These are phyloP conservation scores for Candolleomyces aberdarensis DNA, from an alignment of 768 basidiomycete species.

Conservation along the genomic window DNA sequence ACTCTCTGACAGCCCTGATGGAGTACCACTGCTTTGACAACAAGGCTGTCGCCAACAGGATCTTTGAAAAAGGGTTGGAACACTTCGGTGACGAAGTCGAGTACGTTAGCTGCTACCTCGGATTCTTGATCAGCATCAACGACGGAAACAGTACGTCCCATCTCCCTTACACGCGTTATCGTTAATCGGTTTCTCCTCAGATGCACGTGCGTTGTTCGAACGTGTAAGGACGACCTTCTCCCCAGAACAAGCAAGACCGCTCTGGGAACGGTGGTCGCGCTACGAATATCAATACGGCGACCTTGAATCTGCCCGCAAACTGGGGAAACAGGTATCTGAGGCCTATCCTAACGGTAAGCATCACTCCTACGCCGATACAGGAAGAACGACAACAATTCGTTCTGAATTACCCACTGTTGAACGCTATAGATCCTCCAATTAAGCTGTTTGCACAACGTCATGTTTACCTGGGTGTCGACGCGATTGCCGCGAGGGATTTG, in stretches of 20 bases:
- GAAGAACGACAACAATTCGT: neutral
- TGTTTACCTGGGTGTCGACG: conserved; percentile 78
- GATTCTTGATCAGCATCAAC: conserved; percentile 91
- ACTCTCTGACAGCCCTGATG: conserved; percentile 64
- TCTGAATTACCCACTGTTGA: too few species aligned
- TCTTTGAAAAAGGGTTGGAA: conserved; percentile 93
- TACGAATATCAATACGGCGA: conserved; percentile 96
- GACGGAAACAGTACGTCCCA: conserved; percentile 82
- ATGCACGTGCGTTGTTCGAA: conserved; percentile 95
- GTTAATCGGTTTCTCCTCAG: conserved; percentile 37
- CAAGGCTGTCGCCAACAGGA: conserved; percentile 75
- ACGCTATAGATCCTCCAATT: conserved; percentile 71
- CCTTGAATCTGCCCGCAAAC: conserved; percentile 79
- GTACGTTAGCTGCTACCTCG: conserved; percentile 85
- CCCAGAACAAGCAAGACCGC: conserved; percentile 71
- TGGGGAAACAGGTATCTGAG: conserved; percentile 87
- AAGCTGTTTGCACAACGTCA: conserved; percentile 89
- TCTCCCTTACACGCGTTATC: conserved; percentile 3
- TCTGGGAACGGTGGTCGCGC: conserved; percentile 96
- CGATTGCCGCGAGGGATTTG: conserved; percentile 85
- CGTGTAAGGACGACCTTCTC: conserved; percentile 76
- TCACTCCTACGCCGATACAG: too few species aligned
- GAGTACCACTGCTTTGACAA: conserved; percentile 90
- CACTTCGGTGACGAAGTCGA: conserved; percentile 78
- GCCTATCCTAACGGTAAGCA: conserved; percentile 77